Evolutionary conservation across 257 asterid genomes (phyloP).

Genomic region (Solanum ossicruentum): DNA sequence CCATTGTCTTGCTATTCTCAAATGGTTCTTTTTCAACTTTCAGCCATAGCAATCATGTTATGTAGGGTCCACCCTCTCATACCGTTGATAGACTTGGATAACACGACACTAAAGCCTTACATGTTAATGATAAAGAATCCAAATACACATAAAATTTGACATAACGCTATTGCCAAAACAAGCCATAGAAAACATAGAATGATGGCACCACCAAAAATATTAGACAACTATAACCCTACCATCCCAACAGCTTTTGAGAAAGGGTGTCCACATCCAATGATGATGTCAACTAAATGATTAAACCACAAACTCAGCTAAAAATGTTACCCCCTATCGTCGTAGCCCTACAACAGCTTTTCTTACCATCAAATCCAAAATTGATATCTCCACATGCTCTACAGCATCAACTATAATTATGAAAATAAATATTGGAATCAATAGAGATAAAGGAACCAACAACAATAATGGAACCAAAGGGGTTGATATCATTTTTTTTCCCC

Average conservation of each 20-base stretch:
- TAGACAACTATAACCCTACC: background rate
- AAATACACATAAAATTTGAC: background rate
- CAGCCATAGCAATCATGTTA: background rate
- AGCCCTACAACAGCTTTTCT: background rate
- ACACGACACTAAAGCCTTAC: background rate
- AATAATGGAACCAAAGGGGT: background rate
- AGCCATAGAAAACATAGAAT: background rate
- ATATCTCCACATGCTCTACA: constrained; percentile 13
- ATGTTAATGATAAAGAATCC: background rate
- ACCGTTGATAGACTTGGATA: background rate
- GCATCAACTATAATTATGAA: background rate
- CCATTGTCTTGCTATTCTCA: background rate
- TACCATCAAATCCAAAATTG: background rate
- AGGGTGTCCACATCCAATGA: background rate
- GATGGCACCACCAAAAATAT: background rate
- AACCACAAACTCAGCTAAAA: background rate
- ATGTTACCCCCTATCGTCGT: background rate
- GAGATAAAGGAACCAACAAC: background rate
- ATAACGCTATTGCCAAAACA: background rate
- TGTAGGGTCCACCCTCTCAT: background rate
- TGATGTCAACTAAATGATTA: background rate
- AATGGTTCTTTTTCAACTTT: background rate
- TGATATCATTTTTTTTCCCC: background rate
- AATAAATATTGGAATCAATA: background rate
- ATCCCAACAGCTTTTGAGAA: constrained; percentile 3